Evolutionary conservation across 148 eudicot genomes (phyloP).

Genomic region (Rhododendron molle): DNA sequence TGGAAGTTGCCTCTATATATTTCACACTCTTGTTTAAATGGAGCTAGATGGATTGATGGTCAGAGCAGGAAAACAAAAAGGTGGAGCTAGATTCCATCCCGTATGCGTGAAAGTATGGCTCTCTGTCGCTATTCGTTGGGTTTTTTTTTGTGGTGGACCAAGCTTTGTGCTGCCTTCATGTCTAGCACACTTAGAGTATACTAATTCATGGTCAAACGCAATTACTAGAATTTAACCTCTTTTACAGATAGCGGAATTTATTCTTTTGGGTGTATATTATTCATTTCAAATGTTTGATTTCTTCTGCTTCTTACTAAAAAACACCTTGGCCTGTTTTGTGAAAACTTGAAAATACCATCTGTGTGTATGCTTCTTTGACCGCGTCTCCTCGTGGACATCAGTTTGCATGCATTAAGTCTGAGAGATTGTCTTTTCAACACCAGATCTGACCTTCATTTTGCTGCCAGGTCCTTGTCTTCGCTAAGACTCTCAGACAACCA

Average conservation of each 20-base stretch:
- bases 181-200: not conserved
- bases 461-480: conserved; percentile 58
- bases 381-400: not conserved
- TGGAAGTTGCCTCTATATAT: not conserved
- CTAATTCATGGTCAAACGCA: not conserved
- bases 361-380: not conserved
- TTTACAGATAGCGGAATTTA: not conserved
- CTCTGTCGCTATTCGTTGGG: not conserved
- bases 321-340: not conserved
- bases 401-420: not conserved
- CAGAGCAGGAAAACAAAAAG: not conserved
- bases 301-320: not conserved
- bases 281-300: not conserved
- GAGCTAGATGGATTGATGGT: not conserved
- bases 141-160: not conserved
- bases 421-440: not conserved
- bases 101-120: not conserved
- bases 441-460: conserved; percentile 13
- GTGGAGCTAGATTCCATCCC: not conserved
- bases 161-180: not conserved
- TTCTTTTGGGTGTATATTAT: not conserved
- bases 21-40: not conserved
- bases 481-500: conserved; percentile 52
- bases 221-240: not conserved
- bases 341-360: conserved; percentile 2